These are phyloP conservation scores for Nyctanthes arbortristis DNA, from an alignment of 257 asterid species.

Conservation along the genomic window DNA sequence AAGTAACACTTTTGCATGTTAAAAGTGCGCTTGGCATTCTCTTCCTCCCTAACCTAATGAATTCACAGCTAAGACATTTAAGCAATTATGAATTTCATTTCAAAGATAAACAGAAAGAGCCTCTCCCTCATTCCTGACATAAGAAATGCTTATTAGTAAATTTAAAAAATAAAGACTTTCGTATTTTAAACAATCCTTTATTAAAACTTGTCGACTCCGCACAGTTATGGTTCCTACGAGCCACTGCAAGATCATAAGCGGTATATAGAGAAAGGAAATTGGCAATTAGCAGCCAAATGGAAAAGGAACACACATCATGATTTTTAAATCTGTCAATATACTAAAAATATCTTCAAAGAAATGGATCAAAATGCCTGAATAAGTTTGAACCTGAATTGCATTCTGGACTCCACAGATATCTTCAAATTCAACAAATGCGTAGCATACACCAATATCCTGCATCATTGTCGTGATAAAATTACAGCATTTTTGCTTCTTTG, in stretches of 20 bases:
- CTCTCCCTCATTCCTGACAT: neutral
- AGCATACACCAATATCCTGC: slow-evolving; percentile 94
- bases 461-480: slow-evolving; percentile 15
- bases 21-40: neutral
- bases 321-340: neutral
- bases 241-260: neutral
- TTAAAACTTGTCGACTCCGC: neutral
- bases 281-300: neutral
- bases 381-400: slow-evolving; percentile 75
- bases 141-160: neutral
- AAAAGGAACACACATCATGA: neutral
- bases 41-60: neutral
- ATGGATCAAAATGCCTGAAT: neutral
- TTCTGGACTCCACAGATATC: slow-evolving; percentile 88
- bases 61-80: neutral
- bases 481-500: slow-evolving; percentile 21
- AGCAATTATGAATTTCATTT: neutral
- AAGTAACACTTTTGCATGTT: neutral
- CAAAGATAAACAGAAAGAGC: neutral
- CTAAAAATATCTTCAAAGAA: neutral
- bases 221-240: neutral
- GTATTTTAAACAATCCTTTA: neutral
- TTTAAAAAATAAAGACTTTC: neutral
- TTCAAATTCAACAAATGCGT: slow-evolving; percentile 95
- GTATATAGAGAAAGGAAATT: neutral